Conservation (phyloP, 495 filamentous ascomycete genomes). For the Usnea hakonensis region DNA sequence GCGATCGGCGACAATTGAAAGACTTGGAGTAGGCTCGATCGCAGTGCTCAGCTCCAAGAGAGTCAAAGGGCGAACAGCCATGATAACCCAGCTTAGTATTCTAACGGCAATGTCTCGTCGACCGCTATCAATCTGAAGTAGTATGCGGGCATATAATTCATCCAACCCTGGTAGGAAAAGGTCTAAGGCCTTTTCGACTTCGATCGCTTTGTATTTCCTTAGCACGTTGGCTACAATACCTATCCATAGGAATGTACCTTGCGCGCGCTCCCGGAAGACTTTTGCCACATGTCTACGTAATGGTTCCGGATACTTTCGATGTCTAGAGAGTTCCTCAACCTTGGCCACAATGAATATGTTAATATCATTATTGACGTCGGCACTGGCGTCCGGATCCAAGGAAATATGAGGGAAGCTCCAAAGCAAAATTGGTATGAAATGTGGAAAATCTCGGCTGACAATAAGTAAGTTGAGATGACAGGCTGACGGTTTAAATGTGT, state of each 20-base stretch:
- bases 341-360: conserved; percentile 21
- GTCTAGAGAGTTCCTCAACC: conserved; percentile 18
- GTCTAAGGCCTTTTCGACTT: conserved; percentile 25
- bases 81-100: conserved; percentile 31
- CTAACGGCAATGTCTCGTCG: conserved; percentile 20
- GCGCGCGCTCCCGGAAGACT: conserved; percentile 25
- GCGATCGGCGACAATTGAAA: background rate
- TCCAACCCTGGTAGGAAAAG: conserved; percentile 28
- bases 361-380: conserved; percentile 20
- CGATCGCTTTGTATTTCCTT: conserved; percentile 14
- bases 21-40: background rate
- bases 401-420: conserved; percentile 10
- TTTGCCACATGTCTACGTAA: conserved; percentile 3
- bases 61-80: conserved; percentile 29
- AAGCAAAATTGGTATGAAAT: conserved; percentile 21
- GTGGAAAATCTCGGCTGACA: conserved; percentile 25
- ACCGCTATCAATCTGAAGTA: conserved; percentile 27
- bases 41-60: conserved; percentile 24
- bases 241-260: conserved; percentile 31
- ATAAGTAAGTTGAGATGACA: conserved; percentile 25
- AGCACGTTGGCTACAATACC: conserved; percentile 16
- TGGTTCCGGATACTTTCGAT: conserved; percentile 21
- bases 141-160: conserved; percentile 31
- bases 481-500: conserved; percentile 6
- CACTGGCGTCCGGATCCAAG: conserved; percentile 19